Evolutionary conservation across 164 flowering plant species (phyloP), one percentile per base, ranked within the genome.

Genomic region (Vitis rupestris): DNA sequence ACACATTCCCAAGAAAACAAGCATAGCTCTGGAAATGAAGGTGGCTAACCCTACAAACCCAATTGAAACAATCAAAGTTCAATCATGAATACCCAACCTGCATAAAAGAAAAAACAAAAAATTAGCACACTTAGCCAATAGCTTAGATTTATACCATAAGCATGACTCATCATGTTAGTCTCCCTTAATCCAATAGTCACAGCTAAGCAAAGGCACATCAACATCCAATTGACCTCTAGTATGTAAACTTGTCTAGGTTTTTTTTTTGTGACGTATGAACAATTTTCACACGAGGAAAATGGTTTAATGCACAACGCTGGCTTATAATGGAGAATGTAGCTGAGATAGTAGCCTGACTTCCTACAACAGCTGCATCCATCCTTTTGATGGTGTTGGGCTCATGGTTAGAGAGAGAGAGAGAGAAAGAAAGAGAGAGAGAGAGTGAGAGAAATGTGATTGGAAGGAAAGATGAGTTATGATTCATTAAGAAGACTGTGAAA

Each of bases 1-100:
- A 95, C 63, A 95, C 99, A 78, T 80, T 91, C 47, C 99, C 92
- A 63, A 93, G 91, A 14, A 94, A 83, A 76, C 90, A 86, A 52
- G 99, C 27, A 23, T 23, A 23, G 27, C 27, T 23, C 2, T 23
- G 2, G 27, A 23, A 23, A 23, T 23, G 2, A 23, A 23, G 2
- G 27, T 23, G 27, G 93, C 90, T 49, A 90, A 78, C 56, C 95
- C 92, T 88, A 69, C 71, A 78, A 72, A 72, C 4, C 63, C 57
- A 72, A 0, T n/a, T 1, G 56, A 76, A 75, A 59, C 30, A 66
- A 63, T 15, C 29, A 69, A 37, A 67, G 11, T 47, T 66, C 49
- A 50, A 17, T 51, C 29, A 23, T 37, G 27, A 51, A 53, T 16
- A 17, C 19, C 7, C 1, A 15, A 16, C 44, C 14, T 37, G 44